Conservation (phyloP, 768 basidiomycete genomes). For the Amanita subjunquillea region DNA sequence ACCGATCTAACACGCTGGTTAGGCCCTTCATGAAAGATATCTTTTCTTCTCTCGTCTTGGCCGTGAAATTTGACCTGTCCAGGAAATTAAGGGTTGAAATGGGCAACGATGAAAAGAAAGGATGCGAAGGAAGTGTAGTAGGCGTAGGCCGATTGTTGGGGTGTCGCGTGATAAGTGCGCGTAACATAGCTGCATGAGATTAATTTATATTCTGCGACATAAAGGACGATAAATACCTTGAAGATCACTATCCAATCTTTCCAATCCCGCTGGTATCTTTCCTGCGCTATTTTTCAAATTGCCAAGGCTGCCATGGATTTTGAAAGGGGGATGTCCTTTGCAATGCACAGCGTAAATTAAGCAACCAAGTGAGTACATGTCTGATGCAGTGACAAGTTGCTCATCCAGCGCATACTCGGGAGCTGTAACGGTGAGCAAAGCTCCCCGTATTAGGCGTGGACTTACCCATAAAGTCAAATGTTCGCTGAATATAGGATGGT, state of each 20-base stretch:
- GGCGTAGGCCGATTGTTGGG: slow-evolving; percentile 68
- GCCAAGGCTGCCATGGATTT: slow-evolving; percentile 68
- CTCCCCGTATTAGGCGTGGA: neutral
- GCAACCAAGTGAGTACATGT: slow-evolving; percentile 90
- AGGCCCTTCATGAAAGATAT: slow-evolving; percentile 93
- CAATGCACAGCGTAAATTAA: slow-evolving; percentile 87
- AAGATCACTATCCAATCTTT: slow-evolving; percentile 58
- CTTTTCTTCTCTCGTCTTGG: slow-evolving; percentile 92
- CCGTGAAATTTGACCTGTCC: slow-evolving; percentile 90
- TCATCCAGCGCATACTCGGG: slow-evolving; percentile 95
- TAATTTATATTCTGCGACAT: neutral
- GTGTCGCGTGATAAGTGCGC: slow-evolving; percentile 72
- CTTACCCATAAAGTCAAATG: slow-evolving; percentile 91
- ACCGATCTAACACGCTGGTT: slow-evolving; percentile 66
- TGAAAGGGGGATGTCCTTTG: slow-evolving; percentile 80
- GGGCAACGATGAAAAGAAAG: slow-evolving; percentile 93
- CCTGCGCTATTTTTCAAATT: slow-evolving; percentile 63
- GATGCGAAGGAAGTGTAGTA: slow-evolving; percentile 65
- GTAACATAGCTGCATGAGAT: slow-evolving; percentile 53
- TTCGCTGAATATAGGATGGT: slow-evolving; percentile 77
- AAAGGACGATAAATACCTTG: slow-evolving; percentile 36
- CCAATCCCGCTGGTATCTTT: slow-evolving; percentile 50
- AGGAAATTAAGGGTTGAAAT: slow-evolving; percentile 95
- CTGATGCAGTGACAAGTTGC: slow-evolving; percentile 73
- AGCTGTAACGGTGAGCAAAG: slow-evolving; percentile 31